Percentiles rank a stretch among this genome's conserved stretches.
These are phyloP conservation scores for Brasilioporus rufonigricans DNA, from an alignment of 768 basidiomycete species.

Conservation along the genomic window DNA sequence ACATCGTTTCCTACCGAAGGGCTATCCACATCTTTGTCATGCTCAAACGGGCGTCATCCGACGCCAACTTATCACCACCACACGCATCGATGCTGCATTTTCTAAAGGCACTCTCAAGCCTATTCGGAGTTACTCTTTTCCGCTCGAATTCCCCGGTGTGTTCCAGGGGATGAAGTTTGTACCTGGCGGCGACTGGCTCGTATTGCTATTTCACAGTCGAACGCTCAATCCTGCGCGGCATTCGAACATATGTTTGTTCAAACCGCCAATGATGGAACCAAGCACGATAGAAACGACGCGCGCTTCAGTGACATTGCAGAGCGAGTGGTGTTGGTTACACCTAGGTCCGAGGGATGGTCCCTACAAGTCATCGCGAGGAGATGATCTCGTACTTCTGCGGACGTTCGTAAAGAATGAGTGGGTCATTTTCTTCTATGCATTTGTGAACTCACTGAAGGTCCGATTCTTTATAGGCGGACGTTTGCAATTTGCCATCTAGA, in stretches of 20 bases:
- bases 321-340: slow-evolving; percentile 29
- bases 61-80: slow-evolving; percentile 22
- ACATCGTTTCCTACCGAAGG: slow-evolving; percentile 24
- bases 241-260: slow-evolving; percentile 30
- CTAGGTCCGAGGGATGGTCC: slow-evolving; percentile 24
- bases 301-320: slow-evolving; percentile 27
- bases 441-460: not conserved
- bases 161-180: slow-evolving; percentile 32
- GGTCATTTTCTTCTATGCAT: not conserved
- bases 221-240: slow-evolving; percentile 28
- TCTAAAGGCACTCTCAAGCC: slow-evolving; percentile 12
- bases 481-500: slow-evolving; percentile 29
- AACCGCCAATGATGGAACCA: slow-evolving; percentile 11
- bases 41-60: slow-evolving; percentile 21
- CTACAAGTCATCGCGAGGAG: slow-evolving; percentile 32
- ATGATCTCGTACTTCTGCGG: slow-evolving; percentile 27
- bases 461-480: slow-evolving; percentile 8
- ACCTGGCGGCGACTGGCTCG: slow-evolving; percentile 30
- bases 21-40: slow-evolving; percentile 25
- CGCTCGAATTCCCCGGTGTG: slow-evolving; percentile 29
- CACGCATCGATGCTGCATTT: slow-evolving; percentile 24
- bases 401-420: slow-evolving; percentile 28
- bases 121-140: slow-evolving; percentile 25
- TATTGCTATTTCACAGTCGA: slow-evolving; percentile 31
- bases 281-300: not conserved